These are phyloP conservation scores for Tilletiopsis washingtonensis DNA, from an alignment of 1,284 basidiomycete species.

Conservation along the genomic window DNA sequence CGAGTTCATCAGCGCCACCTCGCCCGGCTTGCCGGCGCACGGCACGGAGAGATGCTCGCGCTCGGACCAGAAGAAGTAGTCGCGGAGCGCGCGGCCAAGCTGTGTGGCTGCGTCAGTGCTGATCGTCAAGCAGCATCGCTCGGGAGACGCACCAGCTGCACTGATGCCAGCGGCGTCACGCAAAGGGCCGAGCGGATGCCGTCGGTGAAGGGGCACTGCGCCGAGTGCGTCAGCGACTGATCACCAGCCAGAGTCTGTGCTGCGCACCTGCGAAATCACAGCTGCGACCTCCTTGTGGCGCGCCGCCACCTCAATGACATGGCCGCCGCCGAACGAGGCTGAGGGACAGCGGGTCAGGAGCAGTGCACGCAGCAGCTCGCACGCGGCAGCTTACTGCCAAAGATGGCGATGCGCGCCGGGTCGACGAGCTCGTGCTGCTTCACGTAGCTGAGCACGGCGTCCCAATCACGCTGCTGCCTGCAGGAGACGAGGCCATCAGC, in stretches of 20 bases:
- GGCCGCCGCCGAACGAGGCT: slow-evolving; percentile 35
- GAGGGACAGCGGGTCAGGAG: too few species aligned
- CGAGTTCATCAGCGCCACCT: slow-evolving; percentile 30
- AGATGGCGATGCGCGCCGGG: slow-evolving; percentile 21
- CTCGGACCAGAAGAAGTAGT: slow-evolving; percentile 1
- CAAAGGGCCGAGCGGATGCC: slow-evolving; percentile 11
- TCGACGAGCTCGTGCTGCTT: slow-evolving; percentile 14
- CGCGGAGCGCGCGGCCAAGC: neutral
- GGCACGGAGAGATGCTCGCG: slow-evolving; percentile 11
- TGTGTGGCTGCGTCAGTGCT: slow-evolving; percentile 7
- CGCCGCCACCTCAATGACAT: slow-evolving; percentile 28
- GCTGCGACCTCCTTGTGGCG: slow-evolving; percentile 20
- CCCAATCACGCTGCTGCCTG: slow-evolving; percentile 34
- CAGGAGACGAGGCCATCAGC: too few species aligned
- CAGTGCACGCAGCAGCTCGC: too few species aligned
- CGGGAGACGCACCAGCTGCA: slow-evolving; percentile 13
- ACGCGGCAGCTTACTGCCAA: too few species aligned
- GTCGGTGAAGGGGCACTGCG: slow-evolving; percentile 38
- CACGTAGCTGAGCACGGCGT: slow-evolving; percentile 16
- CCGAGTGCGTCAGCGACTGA: too few species aligned
- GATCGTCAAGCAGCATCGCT: slow-evolving; percentile 6
- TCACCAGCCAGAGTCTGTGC: too few species aligned
- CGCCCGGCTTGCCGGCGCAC: slow-evolving; percentile 19
- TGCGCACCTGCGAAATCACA: slow-evolving; percentile 27
- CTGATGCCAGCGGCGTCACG: too few species aligned